These are phyloP conservation scores for Ophiostoma angusticollis DNA, from an alignment of 2,329 filamentous ascomycete genomes.

Conservation along the genomic window DNA sequence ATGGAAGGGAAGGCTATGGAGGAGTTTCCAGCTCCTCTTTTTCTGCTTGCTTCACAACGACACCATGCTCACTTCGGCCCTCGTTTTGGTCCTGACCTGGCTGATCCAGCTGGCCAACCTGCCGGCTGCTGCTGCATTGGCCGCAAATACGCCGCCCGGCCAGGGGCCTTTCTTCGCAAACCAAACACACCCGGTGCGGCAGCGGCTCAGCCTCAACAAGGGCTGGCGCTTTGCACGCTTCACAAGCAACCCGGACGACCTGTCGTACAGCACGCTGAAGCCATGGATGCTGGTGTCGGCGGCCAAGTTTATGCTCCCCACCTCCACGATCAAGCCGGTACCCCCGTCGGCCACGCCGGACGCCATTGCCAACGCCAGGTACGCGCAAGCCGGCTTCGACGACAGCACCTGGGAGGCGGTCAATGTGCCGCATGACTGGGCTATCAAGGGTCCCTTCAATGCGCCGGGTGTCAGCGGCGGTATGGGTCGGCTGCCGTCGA, in stretches of 20 bases:
- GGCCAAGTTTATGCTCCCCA: slow-evolving; percentile 10
- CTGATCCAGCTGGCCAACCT: too few relatives aligned
- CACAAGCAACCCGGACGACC: slow-evolving; percentile 21
- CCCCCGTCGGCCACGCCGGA: slow-evolving; percentile 5
- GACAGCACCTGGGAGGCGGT: slow-evolving; percentile 30
- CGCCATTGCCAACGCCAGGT: slow-evolving; percentile 4
- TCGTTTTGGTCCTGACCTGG: too few relatives aligned
- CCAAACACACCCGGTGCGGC: too few relatives aligned
- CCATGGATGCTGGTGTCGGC: slow-evolving; percentile 13
- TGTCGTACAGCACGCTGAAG: slow-evolving; percentile 22
- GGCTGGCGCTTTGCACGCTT: slow-evolving; percentile 25
- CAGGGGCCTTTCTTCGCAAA: too few relatives aligned
- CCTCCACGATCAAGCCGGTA: slow-evolving; percentile 4
- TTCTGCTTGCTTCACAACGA: too few relatives aligned
- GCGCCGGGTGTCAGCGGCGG: slow-evolving; percentile 24
- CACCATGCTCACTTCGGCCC: too few relatives aligned
- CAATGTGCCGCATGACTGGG: slow-evolving; percentile 35
- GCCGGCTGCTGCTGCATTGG: too few relatives aligned
- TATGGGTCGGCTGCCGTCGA: slow-evolving; percentile 31
- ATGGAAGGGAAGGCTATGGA: too few relatives aligned
- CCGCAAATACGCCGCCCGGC: too few relatives aligned
- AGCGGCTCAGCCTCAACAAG: slow-evolving; percentile 22
- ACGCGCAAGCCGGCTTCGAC: slow-evolving; percentile 16
- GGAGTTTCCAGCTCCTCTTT: too few relatives aligned
- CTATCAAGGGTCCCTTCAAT: slow-evolving; percentile 32